phyloP scores from a whole-genome alignment of 1,139 yeast species.

The Saccharomyces hybrid region DNA sequence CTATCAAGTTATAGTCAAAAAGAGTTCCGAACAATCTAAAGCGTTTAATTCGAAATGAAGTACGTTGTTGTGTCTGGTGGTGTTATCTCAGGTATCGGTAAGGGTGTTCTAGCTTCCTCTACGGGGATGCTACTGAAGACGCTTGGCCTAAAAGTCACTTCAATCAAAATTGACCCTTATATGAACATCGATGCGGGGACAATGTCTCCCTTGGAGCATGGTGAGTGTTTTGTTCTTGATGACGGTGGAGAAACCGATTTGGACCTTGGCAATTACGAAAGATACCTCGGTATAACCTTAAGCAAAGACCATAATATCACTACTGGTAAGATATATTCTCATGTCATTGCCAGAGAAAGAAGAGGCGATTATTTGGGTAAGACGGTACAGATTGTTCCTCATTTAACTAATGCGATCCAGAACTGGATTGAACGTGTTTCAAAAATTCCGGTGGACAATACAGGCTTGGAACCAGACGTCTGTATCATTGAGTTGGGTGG shows the following conservation, averaged over 20 bases:
- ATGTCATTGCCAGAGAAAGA: slow-evolving; percentile 90
- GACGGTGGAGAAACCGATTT: slow-evolving; percentile 99
- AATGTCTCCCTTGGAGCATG: slow-evolving; percentile 98
- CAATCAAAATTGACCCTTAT: slow-evolving; percentile 96
- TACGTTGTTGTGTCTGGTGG: slow-evolving; percentile 99
- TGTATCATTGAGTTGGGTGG: slow-evolving; percentile 98
- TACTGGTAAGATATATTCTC: slow-evolving; percentile 92
- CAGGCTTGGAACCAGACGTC: slow-evolving; percentile 82
- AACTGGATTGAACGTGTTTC: slow-evolving; percentile 97
- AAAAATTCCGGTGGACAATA: slow-evolving; percentile 82
- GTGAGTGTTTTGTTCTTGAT: slow-evolving; percentile 93
- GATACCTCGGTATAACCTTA: slow-evolving; percentile 87
- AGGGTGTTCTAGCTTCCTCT: slow-evolving; percentile 91
- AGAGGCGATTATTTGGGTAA: slow-evolving; percentile 96
- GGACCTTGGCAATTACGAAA: slow-evolving; percentile 95
- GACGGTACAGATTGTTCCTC: slow-evolving; percentile 98
- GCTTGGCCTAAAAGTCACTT: slow-evolving; percentile 86
- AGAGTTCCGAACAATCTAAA: not conserved
- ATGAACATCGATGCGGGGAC: slow-evolving; percentile 99
- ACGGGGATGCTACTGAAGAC: slow-evolving; percentile 94
- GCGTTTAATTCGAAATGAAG: slow-evolving; percentile 48
- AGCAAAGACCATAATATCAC: slow-evolving; percentile 94
- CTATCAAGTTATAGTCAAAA: not conserved
- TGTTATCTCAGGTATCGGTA: slow-evolving; percentile 98
- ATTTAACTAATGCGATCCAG: slow-evolving; percentile 92